Conservation (phyloP, 768 basidiomycete genomes). For the Tephrocybe rancida region DNA sequence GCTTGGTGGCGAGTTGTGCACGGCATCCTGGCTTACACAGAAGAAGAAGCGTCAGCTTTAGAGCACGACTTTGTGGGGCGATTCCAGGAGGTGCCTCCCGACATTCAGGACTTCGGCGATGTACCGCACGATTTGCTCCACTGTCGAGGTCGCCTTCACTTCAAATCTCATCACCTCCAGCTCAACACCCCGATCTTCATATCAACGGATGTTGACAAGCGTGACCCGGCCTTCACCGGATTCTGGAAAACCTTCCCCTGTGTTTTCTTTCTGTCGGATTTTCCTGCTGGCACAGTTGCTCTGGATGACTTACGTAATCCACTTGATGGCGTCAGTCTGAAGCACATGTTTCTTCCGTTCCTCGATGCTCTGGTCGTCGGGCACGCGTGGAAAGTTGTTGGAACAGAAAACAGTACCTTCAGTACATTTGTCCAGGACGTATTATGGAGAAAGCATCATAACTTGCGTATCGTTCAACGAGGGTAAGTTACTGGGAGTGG, state of each 20-base stretch:
- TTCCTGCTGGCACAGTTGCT: conserved; percentile 29
- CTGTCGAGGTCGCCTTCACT: conserved; percentile 46
- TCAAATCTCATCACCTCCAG: conserved; percentile 21
- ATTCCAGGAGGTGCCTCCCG: neutral
- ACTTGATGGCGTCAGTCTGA: conserved; percentile 52
- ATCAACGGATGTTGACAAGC: conserved; percentile 55
- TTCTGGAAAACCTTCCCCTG: conserved; percentile 66
- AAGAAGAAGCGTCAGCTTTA: conserved; percentile 33
- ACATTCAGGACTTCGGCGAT: neutral
- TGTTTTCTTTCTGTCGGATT: conserved; percentile 58
- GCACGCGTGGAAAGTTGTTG: conserved; percentile 57
- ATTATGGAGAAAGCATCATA: conserved; percentile 64
- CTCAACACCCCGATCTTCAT: conserved; percentile 67
- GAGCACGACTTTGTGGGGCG: conserved; percentile 21
- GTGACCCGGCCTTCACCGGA: conserved; percentile 43
- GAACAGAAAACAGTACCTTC: conserved; percentile 78
- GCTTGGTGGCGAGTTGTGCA: conserved; percentile 64
- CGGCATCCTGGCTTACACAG: conserved; percentile 43
- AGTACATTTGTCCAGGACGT: conserved; percentile 70
- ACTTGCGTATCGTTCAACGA: conserved; percentile 49
- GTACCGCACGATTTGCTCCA: conserved; percentile 1
- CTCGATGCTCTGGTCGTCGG: conserved; percentile 73
- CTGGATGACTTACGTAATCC: conserved; percentile 41
- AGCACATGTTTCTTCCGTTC: conserved; percentile 55
- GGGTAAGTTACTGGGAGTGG: conserved; percentile 31